Base-by-base conservation (phyloP, 805 yeast genomes). In the Saturnispora quitensis region DNA sequence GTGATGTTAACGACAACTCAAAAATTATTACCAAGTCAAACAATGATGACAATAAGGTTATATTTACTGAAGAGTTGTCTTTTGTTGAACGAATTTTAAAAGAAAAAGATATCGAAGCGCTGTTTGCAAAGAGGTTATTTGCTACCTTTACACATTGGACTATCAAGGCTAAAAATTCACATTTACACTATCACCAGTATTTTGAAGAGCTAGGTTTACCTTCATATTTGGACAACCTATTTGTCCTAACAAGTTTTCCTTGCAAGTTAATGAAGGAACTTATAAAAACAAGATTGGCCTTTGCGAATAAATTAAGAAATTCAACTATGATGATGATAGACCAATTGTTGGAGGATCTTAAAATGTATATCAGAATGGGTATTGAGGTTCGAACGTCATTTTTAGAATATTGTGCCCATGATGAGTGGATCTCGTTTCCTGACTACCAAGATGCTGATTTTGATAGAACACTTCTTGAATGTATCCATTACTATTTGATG, bases 291-390 rank as follows among this genome's bases (percentile, higher is more conserved):
- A 76, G 97, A 57, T 71, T 91, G 44, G 71, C 75, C 1, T 89
- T 87, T 63, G 96, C 97, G 2, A 74, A 78, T 64, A 85, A 84
- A 61, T 68, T 91, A 46, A 80, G 77, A 49, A 86, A 84, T 60
- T 96, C 97, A 1, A 89, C 97, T 0, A 80, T 90, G 81, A 86
- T 89, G 89, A 87, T 89, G 83, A 87, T 93, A 58, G 99, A 93
- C 66, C 97, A 91, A 68, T 84, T 89, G 77, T 78, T 91, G 55
- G 89, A 81, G 45, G 96, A 89, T 64, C 85, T 91, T 63, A 82
- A 82, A 58, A 76, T 82, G 2, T 89, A 88, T 63, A 78, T 91
- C 52, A 76, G 78, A 46, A 71, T 89, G 34, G 90, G 96, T 0
- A 73, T 88, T 17, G 85, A 81, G 56, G 78, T 89, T 48, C 83